Evolutionary conservation across 345 rosid genomes (phyloP).

Genomic region (Populus euphratica): DNA sequence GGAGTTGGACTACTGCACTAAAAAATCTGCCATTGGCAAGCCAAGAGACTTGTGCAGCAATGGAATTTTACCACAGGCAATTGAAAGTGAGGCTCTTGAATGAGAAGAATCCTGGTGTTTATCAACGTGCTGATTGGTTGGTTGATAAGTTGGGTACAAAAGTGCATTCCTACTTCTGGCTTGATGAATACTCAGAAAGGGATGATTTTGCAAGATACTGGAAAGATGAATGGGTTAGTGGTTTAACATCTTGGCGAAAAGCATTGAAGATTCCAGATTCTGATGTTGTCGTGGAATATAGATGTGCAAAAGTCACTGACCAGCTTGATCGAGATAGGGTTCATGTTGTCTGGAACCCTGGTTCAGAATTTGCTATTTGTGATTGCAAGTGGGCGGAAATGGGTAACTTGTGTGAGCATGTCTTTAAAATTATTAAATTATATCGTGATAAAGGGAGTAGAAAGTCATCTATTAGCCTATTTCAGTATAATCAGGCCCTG

Average conservation of each 20-base stretch:
- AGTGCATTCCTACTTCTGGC: constrained; percentile 95
- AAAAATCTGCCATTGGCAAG: constrained; percentile 75
- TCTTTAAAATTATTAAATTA: constrained; percentile 54
- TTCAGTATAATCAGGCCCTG: constrained; percentile 62
- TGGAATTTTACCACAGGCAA: constrained; percentile 90
- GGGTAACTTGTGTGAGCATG: constrained; percentile 84
- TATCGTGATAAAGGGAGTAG: constrained; percentile 36
- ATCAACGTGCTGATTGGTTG: constrained; percentile 90
- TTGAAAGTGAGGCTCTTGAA: constrained; percentile 70
- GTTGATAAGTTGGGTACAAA: constrained; percentile 86
- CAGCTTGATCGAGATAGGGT: constrained; percentile 45
- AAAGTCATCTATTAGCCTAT: constrained; percentile 49
- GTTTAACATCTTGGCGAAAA: constrained; percentile 79
- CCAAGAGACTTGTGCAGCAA: constrained; percentile 76
- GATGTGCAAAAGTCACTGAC: constrained; percentile 55
- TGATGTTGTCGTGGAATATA: constrained; percentile 53
- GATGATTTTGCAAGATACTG: constrained; percentile 71
- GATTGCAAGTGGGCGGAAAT: constrained; percentile 75
- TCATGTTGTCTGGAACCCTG: constrained; percentile 72
- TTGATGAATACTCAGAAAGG: constrained; percentile 80
- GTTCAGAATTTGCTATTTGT: constrained; percentile 74
- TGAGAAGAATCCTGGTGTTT: constrained; percentile 59
- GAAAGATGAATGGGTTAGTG: constrained; percentile 88
- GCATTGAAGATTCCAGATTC: constrained; percentile 68
- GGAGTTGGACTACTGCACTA: constrained; percentile 58